Evolutionary conservation across 106 monocot genomes (phyloP), one percentile per base, ranked within the genome.

Genomic region (Allium sativum): DNA sequence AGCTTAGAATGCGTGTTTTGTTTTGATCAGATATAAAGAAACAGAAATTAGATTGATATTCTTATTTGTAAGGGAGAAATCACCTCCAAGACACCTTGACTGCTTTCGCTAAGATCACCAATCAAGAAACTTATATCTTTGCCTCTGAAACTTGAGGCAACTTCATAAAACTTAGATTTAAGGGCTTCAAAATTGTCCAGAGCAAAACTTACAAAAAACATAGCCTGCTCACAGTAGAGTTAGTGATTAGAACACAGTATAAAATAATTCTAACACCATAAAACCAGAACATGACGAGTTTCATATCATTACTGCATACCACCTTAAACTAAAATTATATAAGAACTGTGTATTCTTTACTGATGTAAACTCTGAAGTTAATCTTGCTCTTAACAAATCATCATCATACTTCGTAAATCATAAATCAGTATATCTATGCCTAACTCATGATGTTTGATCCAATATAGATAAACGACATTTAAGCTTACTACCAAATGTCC

Each of bases 61-160:
- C 5, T 31, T 31, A 5, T 31, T 31, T 31, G 31, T 51, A 41
- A 18, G 63, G 10, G 16, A 17, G 13, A 66, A 9, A 59, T 50
- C 78, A 92, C 92, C 92, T 92, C 76, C 40, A 93, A 82, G 64
- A 77, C 84, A 66, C 79, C 72, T 53, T 79, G 53, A 72, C 76
- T 77, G n/a, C 72, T 5, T 31, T 31, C 58, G 18, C 77, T 74
- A 69, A 79, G 64, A 63, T 88, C 88, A 60, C 92, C 92, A 15
- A 93, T 70, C 52, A 93, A 64, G 70, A 88, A 93, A 59, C 76
- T 77, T 44, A 87, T 72, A 6, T 77, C 72, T 60, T 84, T 74
- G 43, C 65, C 74, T 68, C 69, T 93, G 74, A 72, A 79, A 9
- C 53, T 43, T 45, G 56, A 59, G 47, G 87, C 92, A 53, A 56